These are phyloP conservation scores for Hypoxylon cercidicola DNA, from an alignment of 495 filamentous ascomycete genomes.

Conservation along the genomic window DNA sequence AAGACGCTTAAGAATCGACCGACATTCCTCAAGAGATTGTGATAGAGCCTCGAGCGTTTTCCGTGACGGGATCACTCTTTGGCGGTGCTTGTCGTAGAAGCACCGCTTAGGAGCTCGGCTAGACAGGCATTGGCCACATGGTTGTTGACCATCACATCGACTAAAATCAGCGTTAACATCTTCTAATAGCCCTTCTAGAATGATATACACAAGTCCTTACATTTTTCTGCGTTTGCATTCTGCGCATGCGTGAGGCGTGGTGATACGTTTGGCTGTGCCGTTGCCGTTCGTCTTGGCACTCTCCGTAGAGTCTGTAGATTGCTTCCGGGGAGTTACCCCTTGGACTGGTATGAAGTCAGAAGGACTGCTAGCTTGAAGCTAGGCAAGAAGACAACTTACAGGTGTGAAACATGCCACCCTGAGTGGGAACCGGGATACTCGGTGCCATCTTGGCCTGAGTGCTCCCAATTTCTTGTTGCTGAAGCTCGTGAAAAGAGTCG, in stretches of 20 bases:
- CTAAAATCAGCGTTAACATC: constrained; percentile 47
- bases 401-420: constrained; percentile 65
- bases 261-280: constrained; percentile 55
- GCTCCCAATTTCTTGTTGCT: constrained; percentile 19
- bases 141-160: constrained; percentile 67
- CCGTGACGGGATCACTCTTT: constrained; percentile 66
- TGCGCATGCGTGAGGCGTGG: constrained; percentile 67
- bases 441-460: constrained; percentile 55
- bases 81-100: constrained; percentile 69
- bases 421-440: constrained; percentile 58
- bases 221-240: constrained; percentile 70
- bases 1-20: constrained; percentile 63
- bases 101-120: constrained; percentile 66
- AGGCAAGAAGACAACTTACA: constrained; percentile 45
- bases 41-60: constrained; percentile 68
- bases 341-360: constrained; percentile 49
- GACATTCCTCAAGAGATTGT: constrained; percentile 67
- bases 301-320: constrained; percentile 58
- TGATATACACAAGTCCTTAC: constrained; percentile 45
- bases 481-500: constrained; percentile 19
- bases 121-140: constrained; percentile 67
- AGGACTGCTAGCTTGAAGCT: background rate
- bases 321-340: constrained; percentile 59
- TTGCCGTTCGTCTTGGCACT: constrained; percentile 54
- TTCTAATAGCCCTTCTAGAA: background rate